phyloP scores from a whole-genome alignment of 495 filamentous ascomycete genomes.

The Wilcoxina mikolae region DNA sequence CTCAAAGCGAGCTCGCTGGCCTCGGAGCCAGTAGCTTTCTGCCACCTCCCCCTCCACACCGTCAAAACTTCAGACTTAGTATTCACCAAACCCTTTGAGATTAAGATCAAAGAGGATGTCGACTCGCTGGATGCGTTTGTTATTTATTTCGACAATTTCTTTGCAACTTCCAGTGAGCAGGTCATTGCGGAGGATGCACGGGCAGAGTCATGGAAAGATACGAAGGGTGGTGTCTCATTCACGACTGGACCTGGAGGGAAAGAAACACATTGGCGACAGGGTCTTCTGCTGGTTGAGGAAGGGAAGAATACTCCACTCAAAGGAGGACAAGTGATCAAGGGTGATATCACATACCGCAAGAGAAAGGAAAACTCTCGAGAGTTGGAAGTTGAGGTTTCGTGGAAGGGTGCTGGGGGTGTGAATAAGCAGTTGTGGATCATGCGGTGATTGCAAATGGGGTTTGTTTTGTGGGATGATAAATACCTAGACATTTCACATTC shows the following conservation, averaged over 20 bases:
- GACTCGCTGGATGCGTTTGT: slow-evolving; percentile 94
- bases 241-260: slow-evolving; percentile 32
- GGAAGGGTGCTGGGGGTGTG: slow-evolving; percentile 13
- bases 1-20: slow-evolving; percentile 60
- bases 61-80: slow-evolving; percentile 49
- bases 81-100: slow-evolving; percentile 49
- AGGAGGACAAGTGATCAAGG: slow-evolving; percentile 21
- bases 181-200: slow-evolving; percentile 33
- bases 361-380: slow-evolving; percentile 24
- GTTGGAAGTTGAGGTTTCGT: slow-evolving; percentile 28
- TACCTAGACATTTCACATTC: too few species aligned
- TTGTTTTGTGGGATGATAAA: too few species aligned
- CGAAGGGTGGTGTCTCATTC: slow-evolving; percentile 30
- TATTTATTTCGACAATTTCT: slow-evolving; percentile 98
- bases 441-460: too few species aligned
- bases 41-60: slow-evolving; percentile 60
- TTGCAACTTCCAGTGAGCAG: slow-evolving; percentile 82
- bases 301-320: slow-evolving; percentile 21
- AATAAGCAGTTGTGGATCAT: slow-evolving; percentile 27
- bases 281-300: slow-evolving; percentile 29
- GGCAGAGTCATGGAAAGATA: slow-evolving; percentile 29
- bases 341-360: slow-evolving; percentile 29
- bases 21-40: slow-evolving; percentile 52
- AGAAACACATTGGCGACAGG: slow-evolving; percentile 34
- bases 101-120: slow-evolving; percentile 36